Evolutionary conservation across 176 grass and related monocot genomes (phyloP).

Genomic region (Cymbopogon citratus): DNA sequence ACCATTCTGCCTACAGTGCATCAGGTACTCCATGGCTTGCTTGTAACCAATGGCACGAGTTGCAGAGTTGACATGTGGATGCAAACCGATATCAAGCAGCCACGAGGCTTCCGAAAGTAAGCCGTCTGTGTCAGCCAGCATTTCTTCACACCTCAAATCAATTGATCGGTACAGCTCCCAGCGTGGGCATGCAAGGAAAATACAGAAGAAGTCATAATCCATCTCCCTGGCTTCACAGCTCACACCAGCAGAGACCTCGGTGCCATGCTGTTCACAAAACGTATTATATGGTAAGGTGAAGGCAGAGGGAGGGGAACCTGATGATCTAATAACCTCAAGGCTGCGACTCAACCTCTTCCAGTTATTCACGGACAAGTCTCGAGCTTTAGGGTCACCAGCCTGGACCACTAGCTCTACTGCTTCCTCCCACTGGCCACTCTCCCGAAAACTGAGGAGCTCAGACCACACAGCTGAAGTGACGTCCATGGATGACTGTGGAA

Average conservation of each 20-base stretch:
- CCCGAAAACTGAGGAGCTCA: slow-evolving; percentile 48
- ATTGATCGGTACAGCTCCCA: not conserved
- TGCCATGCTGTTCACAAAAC: not conserved
- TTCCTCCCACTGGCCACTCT: slow-evolving; percentile 51
- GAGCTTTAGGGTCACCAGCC: slow-evolving; percentile 61
- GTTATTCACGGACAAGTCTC: slow-evolving; percentile 46
- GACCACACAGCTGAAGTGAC: slow-evolving; percentile 33
- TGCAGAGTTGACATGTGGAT: slow-evolving; percentile 53
- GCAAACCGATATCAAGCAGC: slow-evolving; percentile 72
- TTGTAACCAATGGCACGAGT: slow-evolving; percentile 62
- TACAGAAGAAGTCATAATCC: slow-evolving; percentile 1
- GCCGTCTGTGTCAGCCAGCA: slow-evolving; percentile 62
- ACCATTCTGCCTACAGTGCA: slow-evolving; percentile 55
- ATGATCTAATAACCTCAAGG: not conserved
- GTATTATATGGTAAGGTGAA: not conserved
- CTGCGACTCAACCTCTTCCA: slow-evolving; percentile 32
- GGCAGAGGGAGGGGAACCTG: not conserved
- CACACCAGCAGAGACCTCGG: not conserved
- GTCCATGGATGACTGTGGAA: slow-evolving; percentile 49
- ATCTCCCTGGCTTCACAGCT: not conserved
- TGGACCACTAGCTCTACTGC: slow-evolving; percentile 60
- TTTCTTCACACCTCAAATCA: slow-evolving; percentile 52
- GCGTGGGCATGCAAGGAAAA: not conserved
- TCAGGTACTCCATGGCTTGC: slow-evolving; percentile 77
- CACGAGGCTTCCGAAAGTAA: slow-evolving; percentile 75